A percentile compares a stretch with the other conserved stretches of the same genome.
Evolutionary conservation across 2,329 filamentous ascomycete species (phyloP).

Genomic region (Polychaeton citri): DNA sequence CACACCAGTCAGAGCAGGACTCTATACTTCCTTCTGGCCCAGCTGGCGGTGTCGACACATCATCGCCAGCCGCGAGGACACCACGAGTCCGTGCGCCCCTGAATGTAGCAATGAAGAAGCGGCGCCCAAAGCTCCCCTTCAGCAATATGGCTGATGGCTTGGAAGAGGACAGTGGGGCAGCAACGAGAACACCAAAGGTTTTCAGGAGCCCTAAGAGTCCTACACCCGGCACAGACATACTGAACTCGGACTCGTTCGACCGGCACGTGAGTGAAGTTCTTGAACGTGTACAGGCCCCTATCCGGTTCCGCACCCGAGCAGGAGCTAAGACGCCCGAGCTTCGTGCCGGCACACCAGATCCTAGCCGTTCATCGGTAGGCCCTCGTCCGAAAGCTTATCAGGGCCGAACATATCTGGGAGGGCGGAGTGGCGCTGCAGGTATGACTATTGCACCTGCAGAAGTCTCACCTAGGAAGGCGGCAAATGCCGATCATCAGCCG

Average conservation of each 20-base stretch:
- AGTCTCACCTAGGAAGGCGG: conserved; percentile 12
- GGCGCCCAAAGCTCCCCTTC: conserved; percentile 2
- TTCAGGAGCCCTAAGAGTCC: background rate
- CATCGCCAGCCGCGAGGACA: conserved; percentile 1
- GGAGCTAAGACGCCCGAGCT: conserved; percentile 23
- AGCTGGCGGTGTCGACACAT: conserved; percentile 2
- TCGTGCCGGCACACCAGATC: conserved; percentile 7
- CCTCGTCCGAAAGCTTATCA: conserved; percentile 7
- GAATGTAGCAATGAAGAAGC: conserved; percentile 30
- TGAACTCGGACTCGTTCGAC: conserved; percentile 59
- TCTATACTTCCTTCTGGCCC: conserved; percentile 3
- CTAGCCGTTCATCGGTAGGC: conserved; percentile 6
- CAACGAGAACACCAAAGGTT: background rate
- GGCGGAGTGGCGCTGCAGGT: conserved; percentile 1
- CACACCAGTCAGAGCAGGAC: too few species aligned
- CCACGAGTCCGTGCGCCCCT: conserved; percentile 21
- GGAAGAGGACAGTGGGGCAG: background rate
- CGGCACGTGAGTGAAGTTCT: conserved; percentile 23
- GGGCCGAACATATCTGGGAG: conserved; percentile 5
- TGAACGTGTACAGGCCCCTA: conserved; percentile 49
- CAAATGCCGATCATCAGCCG: conserved; percentile 16
- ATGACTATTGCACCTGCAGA: conserved; percentile 25
- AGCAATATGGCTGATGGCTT: background rate
- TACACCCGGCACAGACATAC: background rate
- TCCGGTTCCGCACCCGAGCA: conserved; percentile 53